phyloP scores from a whole-genome alignment of 2,329 filamentous ascomycete species.

The Penicillium decumbens region DNA sequence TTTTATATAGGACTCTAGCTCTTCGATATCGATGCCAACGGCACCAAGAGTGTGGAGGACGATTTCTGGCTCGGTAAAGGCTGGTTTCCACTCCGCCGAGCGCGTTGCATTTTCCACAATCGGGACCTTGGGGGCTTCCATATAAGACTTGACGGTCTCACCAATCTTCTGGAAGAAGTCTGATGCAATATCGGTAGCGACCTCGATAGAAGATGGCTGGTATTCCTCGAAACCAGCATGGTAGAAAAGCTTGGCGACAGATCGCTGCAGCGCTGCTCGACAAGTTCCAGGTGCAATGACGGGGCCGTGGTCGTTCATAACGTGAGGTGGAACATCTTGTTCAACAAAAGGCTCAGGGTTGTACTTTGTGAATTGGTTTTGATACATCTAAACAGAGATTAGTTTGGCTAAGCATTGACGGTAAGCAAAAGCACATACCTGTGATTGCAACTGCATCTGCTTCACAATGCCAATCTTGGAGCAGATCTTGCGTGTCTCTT shows the following conservation, averaged over 20 bases:
- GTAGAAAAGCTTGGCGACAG: conserved; percentile 91
- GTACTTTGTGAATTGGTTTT: conserved; percentile 97
- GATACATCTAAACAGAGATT: conserved; percentile 66
- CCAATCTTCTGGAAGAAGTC: conserved; percentile 86
- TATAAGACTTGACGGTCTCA: conserved; percentile 73
- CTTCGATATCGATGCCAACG: conserved; percentile 75
- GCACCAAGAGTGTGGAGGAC: conserved; percentile 80
- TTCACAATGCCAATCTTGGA: conserved; percentile 97
- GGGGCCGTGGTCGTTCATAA: conserved; percentile 81
- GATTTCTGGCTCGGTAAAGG: conserved; percentile 79
- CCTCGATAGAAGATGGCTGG: conserved; percentile 87
- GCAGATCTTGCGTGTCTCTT: conserved; percentile 91
- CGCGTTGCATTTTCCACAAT: conserved; percentile 42
- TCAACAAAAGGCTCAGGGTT: conserved; percentile 85
- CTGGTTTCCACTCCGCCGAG: conserved; percentile 52
- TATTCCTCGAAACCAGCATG: conserved; percentile 96
- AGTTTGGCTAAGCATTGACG: not conserved
- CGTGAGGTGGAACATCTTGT: conserved; percentile 79
- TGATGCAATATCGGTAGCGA: conserved; percentile 79
- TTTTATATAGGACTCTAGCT: conserved; percentile 78
- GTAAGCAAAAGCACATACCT: conserved; percentile 54
- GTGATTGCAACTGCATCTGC: conserved; percentile 97
- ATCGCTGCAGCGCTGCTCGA: conserved; percentile 78
- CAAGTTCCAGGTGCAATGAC: conserved; percentile 80
- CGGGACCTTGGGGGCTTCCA: conserved; percentile 73